These are phyloP conservation scores for Pilaira anomala DNA, from an alignment of 192 early-diverging fungal species.

Conservation along the genomic window DNA sequence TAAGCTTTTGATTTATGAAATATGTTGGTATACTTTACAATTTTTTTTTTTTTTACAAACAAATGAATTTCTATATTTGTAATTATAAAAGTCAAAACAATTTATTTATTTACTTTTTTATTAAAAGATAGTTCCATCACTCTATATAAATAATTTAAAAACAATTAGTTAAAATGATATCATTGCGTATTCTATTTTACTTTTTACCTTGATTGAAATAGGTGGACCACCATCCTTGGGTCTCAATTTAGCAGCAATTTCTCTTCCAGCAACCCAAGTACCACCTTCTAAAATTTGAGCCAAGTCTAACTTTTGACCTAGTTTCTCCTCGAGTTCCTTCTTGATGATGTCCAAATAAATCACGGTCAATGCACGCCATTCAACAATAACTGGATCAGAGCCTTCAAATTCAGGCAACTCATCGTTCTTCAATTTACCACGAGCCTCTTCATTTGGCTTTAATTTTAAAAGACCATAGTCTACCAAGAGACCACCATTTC, in stretches of 20 bases:
- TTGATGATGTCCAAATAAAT: conserved; percentile 74
- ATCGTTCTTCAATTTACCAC: conserved; percentile 43
- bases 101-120: conserved; percentile 8
- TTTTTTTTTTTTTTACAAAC: too few relatives aligned
- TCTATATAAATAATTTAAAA: conserved; percentile 15
- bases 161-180: background rate
- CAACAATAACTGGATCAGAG: conserved; percentile 79
- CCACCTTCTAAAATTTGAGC: conserved; percentile 89
- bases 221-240: conserved; percentile 79
- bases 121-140: conserved; percentile 34
- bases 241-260: conserved; percentile 76
- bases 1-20: too few relatives aligned
- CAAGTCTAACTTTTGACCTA: conserved; percentile 58
- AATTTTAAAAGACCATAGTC: conserved; percentile 75
- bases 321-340: conserved; percentile 46
- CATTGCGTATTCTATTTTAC: background rate
- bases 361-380: conserved; percentile 93
- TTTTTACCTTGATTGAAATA: conserved; percentile 68
- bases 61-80: too few relatives aligned
- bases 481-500: conserved; percentile 88
- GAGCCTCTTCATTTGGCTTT: conserved; percentile 43
- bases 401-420: conserved; percentile 69
- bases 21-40: too few relatives aligned
- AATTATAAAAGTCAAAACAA: background rate
- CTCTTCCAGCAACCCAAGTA: conserved; percentile 92